These are phyloP conservation scores for Sporormia fimetaria DNA, from an alignment of 495 filamentous ascomycete species.

Conservation along the genomic window DNA sequence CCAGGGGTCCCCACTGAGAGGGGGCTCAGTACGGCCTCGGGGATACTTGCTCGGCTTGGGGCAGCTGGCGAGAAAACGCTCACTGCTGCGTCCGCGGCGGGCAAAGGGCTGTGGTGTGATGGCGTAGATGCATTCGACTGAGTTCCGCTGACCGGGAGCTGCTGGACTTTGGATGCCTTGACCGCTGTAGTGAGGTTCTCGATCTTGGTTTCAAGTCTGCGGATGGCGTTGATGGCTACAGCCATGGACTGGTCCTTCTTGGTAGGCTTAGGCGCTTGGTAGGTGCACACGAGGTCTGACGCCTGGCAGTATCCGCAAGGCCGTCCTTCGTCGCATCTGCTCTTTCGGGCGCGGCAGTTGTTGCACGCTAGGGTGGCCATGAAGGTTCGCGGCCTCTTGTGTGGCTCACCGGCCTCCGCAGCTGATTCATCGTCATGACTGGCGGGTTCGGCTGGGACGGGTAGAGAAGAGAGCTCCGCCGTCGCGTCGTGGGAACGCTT, in stretches of 20 bases:
- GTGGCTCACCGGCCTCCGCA: background rate
- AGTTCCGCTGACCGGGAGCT: background rate
- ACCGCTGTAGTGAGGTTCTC: slow-evolving; percentile 17
- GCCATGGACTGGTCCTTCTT: slow-evolving; percentile 25
- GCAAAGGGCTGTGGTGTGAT: slow-evolving; percentile 6
- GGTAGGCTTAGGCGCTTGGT: slow-evolving; percentile 14
- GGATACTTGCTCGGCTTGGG: background rate
- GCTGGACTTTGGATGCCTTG: background rate
- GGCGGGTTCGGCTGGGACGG: too few species aligned
- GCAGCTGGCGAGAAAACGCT: too few species aligned
- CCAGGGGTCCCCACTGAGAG: slow-evolving; percentile 4
- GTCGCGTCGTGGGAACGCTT: too few species aligned
- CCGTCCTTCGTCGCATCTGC: slow-evolving; percentile 22
- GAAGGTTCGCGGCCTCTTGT: slow-evolving; percentile 13
- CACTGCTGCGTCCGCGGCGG: background rate
- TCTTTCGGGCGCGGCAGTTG: slow-evolving; percentile 16
- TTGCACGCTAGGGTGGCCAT: slow-evolving; percentile 22
- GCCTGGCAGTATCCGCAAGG: slow-evolving; percentile 23
- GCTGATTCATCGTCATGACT: background rate
- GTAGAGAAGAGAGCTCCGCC: too few species aligned
- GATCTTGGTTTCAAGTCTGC: slow-evolving; percentile 20
- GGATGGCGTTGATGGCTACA: slow-evolving; percentile 24
- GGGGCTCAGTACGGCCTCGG: background rate
- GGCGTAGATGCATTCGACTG: slow-evolving; percentile 3
- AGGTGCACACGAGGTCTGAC: slow-evolving; percentile 10